Conservation (phyloP, 169 alveolate species). For the Cryptosporidium ryanae region DNA sequence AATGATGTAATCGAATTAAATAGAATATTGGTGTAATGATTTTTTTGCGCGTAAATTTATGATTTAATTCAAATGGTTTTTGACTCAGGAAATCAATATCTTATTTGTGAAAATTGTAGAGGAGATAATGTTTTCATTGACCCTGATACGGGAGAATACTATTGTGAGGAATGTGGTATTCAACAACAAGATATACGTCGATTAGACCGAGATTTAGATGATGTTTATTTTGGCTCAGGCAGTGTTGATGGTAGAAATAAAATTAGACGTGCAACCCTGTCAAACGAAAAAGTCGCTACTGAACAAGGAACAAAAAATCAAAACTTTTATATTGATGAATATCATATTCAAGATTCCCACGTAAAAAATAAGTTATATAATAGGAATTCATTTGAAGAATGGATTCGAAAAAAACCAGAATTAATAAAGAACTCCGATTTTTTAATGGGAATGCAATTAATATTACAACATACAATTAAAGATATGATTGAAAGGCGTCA, state of each 20-base stretch:
- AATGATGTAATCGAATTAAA: constrained; percentile 32
- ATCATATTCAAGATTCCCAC: not conserved
- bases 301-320: not conserved
- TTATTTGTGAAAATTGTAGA: constrained; percentile 67
- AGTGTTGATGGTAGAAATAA: constrained; percentile 59
- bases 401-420: constrained; percentile 44
- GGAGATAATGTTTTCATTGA: constrained; percentile 38
- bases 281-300: constrained; percentile 15
- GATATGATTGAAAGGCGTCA: constrained; percentile 65
- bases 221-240: constrained; percentile 51
- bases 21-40: not conserved
- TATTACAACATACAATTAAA: constrained; percentile 39
- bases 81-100: not conserved
- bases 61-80: constrained; percentile 6
- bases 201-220: constrained; percentile 66
- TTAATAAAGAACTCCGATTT: constrained; percentile 56
- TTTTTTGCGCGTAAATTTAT: not conserved
- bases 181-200: constrained; percentile 72
- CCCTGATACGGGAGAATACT: constrained; percentile 73
- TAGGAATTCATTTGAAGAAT: constrained; percentile 32
- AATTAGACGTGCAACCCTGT: constrained; percentile 70
- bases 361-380: not conserved
- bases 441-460: constrained; percentile 56
- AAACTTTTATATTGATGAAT: not conserved
- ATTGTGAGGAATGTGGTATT: constrained; percentile 70